Evolutionary conservation across 1,139 yeast genomes (phyloP).

Genomic region (Yamadazyma blattariae): DNA sequence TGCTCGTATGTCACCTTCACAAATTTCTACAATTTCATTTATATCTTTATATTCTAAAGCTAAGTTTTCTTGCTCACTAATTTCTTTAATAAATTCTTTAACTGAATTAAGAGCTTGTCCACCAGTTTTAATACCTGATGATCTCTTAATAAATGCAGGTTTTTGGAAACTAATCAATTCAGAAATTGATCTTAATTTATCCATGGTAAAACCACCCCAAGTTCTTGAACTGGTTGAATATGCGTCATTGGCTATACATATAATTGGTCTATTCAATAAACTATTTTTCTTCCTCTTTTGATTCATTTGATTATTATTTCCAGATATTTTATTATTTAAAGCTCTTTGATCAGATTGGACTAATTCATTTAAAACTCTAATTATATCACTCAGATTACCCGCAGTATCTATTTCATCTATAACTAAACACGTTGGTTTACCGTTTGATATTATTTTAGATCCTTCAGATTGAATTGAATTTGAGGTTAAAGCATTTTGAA

Average conservation of each 20-base stretch:
- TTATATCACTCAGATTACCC: conserved; percentile 70
- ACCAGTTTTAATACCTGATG: conserved; percentile 28
- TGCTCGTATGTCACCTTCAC: conserved; percentile 85
- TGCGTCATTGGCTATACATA: conserved; percentile 87
- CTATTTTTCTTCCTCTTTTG: conserved; percentile 27
- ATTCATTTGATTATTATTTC: conserved; percentile 14
- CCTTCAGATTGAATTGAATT: conserved; percentile 48
- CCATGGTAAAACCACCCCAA: conserved; percentile 49
- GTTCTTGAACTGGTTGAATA: conserved; percentile 48
- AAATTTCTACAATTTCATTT: conserved; percentile 58
- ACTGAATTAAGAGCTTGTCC: conserved; percentile 37
- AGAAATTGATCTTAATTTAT: conserved; percentile 66
- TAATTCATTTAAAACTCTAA: conserved; percentile 63
- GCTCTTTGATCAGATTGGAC: conserved; percentile 58
- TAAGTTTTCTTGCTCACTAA: conserved; percentile 30
- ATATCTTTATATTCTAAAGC: conserved; percentile 33
- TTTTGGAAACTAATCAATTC: conserved; percentile 68
- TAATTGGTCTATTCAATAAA: conserved; percentile 74
- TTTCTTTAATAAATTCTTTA: conserved; percentile 38
- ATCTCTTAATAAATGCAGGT: conserved; percentile 47
- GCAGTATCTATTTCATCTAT: conserved; percentile 93
- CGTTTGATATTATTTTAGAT: conserved; percentile 17
- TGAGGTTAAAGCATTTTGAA: conserved; percentile 68
- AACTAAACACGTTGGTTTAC: conserved; percentile 74
- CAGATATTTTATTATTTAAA: conserved; percentile 17